Evolutionary conservation across 2,329 filamentous ascomycete genomes (phyloP).

Genomic region (Samsoniella hepiali): DNA sequence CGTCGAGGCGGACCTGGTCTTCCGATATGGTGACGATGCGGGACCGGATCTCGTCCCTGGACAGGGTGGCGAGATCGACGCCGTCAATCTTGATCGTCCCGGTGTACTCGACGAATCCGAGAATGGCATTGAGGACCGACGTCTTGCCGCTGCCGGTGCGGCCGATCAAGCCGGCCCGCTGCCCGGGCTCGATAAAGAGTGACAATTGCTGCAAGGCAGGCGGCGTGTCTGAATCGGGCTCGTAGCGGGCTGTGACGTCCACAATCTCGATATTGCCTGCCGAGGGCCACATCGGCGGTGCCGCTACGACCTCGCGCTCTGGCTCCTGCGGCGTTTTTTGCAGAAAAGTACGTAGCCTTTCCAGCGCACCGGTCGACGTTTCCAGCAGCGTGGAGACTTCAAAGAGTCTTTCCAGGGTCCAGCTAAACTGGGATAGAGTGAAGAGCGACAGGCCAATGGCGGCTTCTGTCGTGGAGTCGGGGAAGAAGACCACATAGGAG

Average conservation of each 20-base stretch:
- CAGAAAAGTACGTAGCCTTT: constrained; percentile 4
- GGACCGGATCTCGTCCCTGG: constrained; percentile 39
- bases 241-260: constrained; percentile 2
- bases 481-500: constrained; percentile 30
- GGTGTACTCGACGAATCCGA: constrained; percentile 11
- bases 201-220: not conserved
- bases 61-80: constrained; percentile 37
- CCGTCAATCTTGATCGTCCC: constrained; percentile 40
- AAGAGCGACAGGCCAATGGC: constrained; percentile 8
- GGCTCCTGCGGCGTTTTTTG: constrained; percentile 1
- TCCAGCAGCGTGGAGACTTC: constrained; percentile 6
- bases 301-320: not conserved
- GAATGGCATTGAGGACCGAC: constrained; percentile 8
- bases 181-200: constrained; percentile 3
- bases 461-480: not conserved
- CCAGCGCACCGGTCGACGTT: constrained; percentile 7
- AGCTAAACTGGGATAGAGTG: constrained; percentile 4
- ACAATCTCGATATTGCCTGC: not conserved
- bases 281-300: constrained; percentile 1
- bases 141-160: constrained; percentile 14
- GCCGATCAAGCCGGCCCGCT: constrained; percentile 12
- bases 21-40: constrained; percentile 44
- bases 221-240: not conserved
- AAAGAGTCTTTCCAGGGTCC: constrained; percentile 6
- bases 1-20: constrained; percentile 42